Evolutionary conservation across 1,139 yeast species (phyloP), one percentile per base, ranked within the genome.

Genomic region (Candida buenavistaensis): DNA sequence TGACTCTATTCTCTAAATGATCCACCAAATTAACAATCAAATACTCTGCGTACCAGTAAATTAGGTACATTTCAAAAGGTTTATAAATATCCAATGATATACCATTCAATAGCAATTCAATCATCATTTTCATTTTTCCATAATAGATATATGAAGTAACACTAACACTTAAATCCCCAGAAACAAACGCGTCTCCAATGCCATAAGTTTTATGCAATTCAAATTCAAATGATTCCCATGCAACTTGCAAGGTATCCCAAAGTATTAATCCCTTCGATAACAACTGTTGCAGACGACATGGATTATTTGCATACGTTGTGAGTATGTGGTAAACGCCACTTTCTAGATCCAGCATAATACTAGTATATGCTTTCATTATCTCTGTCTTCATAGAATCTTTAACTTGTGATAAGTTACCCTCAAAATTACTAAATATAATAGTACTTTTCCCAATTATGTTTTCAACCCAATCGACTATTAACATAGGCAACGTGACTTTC

Each of bases 211-310:
- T 51, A 40, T 55, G 58, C 7, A 71, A 35, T 10, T 65, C 71
- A 14, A 66, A 44, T 49, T 80, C 88, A 28, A 75, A 59, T 4
- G 59, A 53, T 48, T 83, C 88, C 45, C 78, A 61, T 27, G 68
- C 66, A 4, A 83, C 95, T 53, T 90, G 97, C 22, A 88, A 62
- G 3, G 88, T 73, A 55, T 92, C 97, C 84, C 94, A 87, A 3
- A 78, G 53, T 48, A 45, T 78, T 49, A 53, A 73, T 61, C 55
- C 82, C 67, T 49, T 80, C 56, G 55, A 82, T 59, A 48, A 78
- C 68, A 68, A 48, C 52, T 88, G 96, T 44, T 96, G 76, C 52
- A 87, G 92, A 35, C 96, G 73, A 36, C 95, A 80, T 16, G 87
- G 79, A 51, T 90, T 90, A 55, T 82, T 85, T 12, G 87, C 82